Base-by-base conservation (phyloP, 768 basidiomycete species). In the Phlegmacium glaucopus region DNA sequence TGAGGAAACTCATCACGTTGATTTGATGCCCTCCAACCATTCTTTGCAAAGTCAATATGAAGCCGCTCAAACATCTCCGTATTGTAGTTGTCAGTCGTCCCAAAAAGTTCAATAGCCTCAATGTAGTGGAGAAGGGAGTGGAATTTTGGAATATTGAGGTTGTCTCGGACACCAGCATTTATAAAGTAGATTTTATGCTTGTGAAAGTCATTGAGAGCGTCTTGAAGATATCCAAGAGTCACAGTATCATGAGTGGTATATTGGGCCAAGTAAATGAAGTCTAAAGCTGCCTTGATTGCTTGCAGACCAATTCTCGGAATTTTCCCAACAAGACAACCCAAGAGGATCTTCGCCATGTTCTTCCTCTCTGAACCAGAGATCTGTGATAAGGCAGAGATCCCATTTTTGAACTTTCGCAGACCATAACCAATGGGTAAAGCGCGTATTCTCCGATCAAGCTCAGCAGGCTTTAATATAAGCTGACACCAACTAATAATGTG, bases 21-120 rank as follows among this genome's bases (percentile, higher is more conserved):
- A 38, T 68, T 67, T 9, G 57, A 53, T 1, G 61, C 60, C 25
- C 55, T 17, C 38, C 55, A 65, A 1, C 54, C 63, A 0, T 61
- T 26, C 45, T 75, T 76, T 6, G 70, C 62, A 35, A 62, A 66
- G 51, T 73, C 61, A 28, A 72, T 73, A 38, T 73, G 73, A 0
- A 72, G 52, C 1, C 62, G 56, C 49, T 71, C 65, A 13, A 58
- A 59, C 2, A 49, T 42, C 34, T 72, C 69, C 0, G 62, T 68
- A 39, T 62, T 63, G 55, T 58, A 63, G 38, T 62, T 61, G 45
- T 70, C 64, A 0, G 58, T 53, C 11, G 62, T 63, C 3, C 68
- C 64, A 45, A 61, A 56, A 9, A 44, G 36, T 9, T 52, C 44
- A 34, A 73, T 70, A 0, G 49, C 35, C 0, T 52, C 27, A 4